Conservation (phyloP, 176 grass and related monocot species). For the Phoenix roebelenii region DNA sequence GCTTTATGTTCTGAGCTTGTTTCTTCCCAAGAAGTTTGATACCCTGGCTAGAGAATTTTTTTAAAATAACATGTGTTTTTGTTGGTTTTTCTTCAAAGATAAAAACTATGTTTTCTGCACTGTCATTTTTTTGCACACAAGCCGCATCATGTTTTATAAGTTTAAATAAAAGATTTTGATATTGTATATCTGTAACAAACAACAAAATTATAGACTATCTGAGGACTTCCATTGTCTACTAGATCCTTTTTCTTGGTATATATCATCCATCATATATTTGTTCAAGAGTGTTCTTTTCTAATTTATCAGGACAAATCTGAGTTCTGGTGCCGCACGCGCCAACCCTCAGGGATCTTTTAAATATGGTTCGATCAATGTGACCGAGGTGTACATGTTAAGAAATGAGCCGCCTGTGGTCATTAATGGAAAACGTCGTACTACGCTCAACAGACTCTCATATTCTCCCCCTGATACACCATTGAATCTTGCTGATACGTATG, state of each 20-base stretch:
- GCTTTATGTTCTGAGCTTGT: too few relatives aligned
- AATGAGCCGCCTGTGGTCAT: constrained; percentile 35
- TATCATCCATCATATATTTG: not conserved
- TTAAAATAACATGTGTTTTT: too few relatives aligned
- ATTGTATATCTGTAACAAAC: too few relatives aligned
- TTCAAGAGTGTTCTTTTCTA: not conserved
- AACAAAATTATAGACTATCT: too few relatives aligned
- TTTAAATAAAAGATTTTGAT: too few relatives aligned
- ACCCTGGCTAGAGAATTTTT: too few relatives aligned
- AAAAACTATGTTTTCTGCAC: too few relatives aligned
- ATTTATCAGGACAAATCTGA: constrained; percentile 64
- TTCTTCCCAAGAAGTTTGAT: too few relatives aligned
- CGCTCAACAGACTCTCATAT: constrained; percentile 66
- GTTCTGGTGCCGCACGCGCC: constrained; percentile 63
- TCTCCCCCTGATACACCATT: constrained; percentile 66
- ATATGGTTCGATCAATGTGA: constrained; percentile 70
- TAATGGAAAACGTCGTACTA: constrained; percentile 42
- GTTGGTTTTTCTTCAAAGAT: too few relatives aligned
- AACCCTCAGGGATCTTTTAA: constrained; percentile 90
- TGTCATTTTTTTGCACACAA: too few relatives aligned
- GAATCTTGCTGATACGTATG: constrained; percentile 59
- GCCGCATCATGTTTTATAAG: too few relatives aligned
- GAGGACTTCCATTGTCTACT: too few relatives aligned
- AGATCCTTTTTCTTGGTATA: not conserved
- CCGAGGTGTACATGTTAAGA: constrained; percentile 58